These are phyloP conservation scores for Exserohilum rostratum DNA, from an alignment of 2,329 filamentous ascomycete species.

Conservation along the genomic window DNA sequence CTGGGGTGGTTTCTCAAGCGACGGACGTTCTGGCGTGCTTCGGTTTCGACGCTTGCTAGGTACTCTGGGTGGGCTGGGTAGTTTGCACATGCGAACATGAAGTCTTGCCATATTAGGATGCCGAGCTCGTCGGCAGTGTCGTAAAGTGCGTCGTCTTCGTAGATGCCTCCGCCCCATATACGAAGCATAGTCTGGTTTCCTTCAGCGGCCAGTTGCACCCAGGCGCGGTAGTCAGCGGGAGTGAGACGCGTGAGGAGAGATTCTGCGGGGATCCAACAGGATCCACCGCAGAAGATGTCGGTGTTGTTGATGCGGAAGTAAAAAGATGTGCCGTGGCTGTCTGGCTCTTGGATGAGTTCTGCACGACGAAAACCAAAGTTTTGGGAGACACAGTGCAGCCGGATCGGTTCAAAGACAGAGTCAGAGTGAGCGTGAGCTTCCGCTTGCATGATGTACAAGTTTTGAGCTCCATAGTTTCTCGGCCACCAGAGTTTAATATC, in stretches of 20 bases:
- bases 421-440: background rate
- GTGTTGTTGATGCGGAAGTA: conserved; percentile 79
- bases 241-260: conserved; percentile 75
- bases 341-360: conserved; percentile 53
- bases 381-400: conserved; percentile 4
- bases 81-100: conserved; percentile 73
- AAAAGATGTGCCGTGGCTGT: conserved; percentile 72
- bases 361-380: conserved; percentile 65
- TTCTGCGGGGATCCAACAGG: conserved; percentile 84
- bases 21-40: conserved; percentile 68
- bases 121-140: conserved; percentile 77
- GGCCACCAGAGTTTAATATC: conserved; percentile 78
- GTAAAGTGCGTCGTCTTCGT: conserved; percentile 76
- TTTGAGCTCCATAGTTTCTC: conserved; percentile 74
- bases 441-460: conserved; percentile 66
- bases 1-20: conserved; percentile 83
- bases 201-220: conserved; percentile 75
- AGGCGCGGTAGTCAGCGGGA: conserved; percentile 69
- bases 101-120: conserved; percentile 84
- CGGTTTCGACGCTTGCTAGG: conserved; percentile 55
- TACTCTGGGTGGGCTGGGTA: conserved; percentile 67
- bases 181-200: conserved; percentile 82
- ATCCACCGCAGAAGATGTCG: conserved; percentile 80
- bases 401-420: background rate
- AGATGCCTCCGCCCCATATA: conserved; percentile 81